Conservation (phyloP, 352 stramenopile genomes). For the Thraustochytrium striatum region DNA sequence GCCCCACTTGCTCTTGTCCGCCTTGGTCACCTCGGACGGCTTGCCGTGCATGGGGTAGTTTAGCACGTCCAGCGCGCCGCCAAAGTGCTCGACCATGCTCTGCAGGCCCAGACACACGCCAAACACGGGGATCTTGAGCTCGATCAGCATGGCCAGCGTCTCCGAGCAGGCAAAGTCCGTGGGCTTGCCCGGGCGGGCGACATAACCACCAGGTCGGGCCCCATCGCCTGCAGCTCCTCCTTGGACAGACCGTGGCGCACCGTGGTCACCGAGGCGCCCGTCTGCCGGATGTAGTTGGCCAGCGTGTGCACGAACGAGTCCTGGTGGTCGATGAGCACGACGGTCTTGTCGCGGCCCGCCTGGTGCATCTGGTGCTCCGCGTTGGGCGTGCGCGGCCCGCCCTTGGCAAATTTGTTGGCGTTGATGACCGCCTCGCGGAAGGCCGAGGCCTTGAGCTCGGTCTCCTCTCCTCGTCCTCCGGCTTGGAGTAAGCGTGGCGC, state of each 20-base stretch:
- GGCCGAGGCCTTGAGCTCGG: slow-evolving; percentile 76
- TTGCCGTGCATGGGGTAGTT: slow-evolving; percentile 80
- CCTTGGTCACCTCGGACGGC: slow-evolving; percentile 62
- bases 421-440: slow-evolving; percentile 71
- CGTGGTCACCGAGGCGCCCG: slow-evolving; percentile 70
- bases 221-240: slow-evolving; percentile 51
- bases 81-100: slow-evolving; percentile 79
- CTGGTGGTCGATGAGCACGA: slow-evolving; percentile 79
- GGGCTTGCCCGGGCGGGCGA: slow-evolving; percentile 74
- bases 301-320: slow-evolving; percentile 83
- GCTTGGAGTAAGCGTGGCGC: slow-evolving; percentile 73
- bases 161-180: slow-evolving; percentile 70
- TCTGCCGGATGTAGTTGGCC: slow-evolving; percentile 79
- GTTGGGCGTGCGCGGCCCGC: slow-evolving; percentile 44
- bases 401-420: slow-evolving; percentile 14
- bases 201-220: slow-evolving; percentile 62
- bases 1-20: slow-evolving; percentile 53
- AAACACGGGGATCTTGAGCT: slow-evolving; percentile 71
- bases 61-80: slow-evolving; percentile 69
- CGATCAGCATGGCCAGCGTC: slow-evolving; percentile 64
- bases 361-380: not conserved
- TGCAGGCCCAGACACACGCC: slow-evolving; percentile 80
- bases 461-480: slow-evolving; percentile 71
- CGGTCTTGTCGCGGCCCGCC: slow-evolving; percentile 58
- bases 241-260: slow-evolving; percentile 67